Conservation (phyloP, 1,284 basidiomycete genomes). For the Microbotryum scabiosae region DNA sequence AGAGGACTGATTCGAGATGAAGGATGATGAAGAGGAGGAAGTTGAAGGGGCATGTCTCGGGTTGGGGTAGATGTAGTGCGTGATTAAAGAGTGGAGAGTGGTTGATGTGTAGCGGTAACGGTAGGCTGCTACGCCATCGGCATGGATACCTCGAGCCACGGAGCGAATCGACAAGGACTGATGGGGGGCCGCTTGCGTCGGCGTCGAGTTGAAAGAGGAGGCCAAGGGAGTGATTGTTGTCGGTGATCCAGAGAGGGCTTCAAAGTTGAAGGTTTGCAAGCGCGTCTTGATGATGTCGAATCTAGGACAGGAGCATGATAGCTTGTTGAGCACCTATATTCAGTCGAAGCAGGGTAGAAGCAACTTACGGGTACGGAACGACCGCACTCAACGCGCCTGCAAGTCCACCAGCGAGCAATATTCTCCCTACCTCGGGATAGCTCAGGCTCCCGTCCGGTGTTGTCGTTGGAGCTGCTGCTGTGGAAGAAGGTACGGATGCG, state of each 20-base stretch:
- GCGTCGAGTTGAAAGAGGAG: neutral
- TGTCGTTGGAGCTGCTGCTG: conserved; percentile 2
- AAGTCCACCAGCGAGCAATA: conserved; percentile 33
- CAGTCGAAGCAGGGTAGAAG: neutral
- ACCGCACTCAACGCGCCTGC: conserved; percentile 34
- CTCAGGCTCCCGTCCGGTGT: conserved; percentile 9
- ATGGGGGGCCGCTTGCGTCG: neutral
- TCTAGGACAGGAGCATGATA: conserved; percentile 3
- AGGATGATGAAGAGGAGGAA: neutral
- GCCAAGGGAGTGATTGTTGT: neutral
- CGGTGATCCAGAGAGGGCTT: conserved; percentile 10
- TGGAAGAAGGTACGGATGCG: neutral
- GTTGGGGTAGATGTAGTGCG: conserved; percentile 9
- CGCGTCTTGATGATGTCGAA: conserved; percentile 36
- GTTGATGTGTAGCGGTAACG: conserved; percentile 30
- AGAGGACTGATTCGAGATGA: neutral
- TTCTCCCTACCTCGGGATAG: conserved; percentile 29
- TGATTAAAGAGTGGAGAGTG: conserved; percentile 24
- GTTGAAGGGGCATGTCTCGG: neutral
- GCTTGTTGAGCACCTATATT: neutral
- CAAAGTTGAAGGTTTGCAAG: conserved; percentile 28
- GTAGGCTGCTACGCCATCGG: conserved; percentile 22
- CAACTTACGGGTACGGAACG: conserved; percentile 34
- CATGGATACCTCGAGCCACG: conserved; percentile 28
- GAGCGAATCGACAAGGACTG: neutral